Evolutionary conservation across 106 monocot species (phyloP).

Genomic region (Dendrobium nobile): DNA sequence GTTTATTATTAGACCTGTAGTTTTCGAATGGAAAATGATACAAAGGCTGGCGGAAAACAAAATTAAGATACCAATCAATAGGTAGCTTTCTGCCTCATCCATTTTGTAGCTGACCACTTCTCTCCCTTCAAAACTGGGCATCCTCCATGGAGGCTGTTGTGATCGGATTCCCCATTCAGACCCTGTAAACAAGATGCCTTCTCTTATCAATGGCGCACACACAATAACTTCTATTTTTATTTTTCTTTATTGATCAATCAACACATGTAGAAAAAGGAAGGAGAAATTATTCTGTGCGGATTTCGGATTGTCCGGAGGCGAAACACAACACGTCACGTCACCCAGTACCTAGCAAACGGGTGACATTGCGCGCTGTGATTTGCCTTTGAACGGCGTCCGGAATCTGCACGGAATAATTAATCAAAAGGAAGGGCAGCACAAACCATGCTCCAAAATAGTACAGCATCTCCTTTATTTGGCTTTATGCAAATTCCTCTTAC

Average conservation of each 20-base stretch:
- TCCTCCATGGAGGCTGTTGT: conserved; percentile 70
- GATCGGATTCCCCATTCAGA: conserved; percentile 60
- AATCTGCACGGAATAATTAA: too few relatives aligned
- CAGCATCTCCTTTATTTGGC: conserved; percentile 80
- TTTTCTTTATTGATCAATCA: neutral
- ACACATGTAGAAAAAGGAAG: neutral
- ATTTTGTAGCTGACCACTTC: conserved; percentile 97
- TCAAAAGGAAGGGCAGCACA: conserved; percentile 8
- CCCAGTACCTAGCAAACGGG: too few relatives aligned
- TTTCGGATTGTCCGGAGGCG: too few relatives aligned
- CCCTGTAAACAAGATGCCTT: conserved; percentile 32
- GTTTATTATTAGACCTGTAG: too few relatives aligned
- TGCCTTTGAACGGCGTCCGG: too few relatives aligned
- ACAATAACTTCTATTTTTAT: neutral
- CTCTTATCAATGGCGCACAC: neutral
- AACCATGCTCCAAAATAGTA: conserved; percentile 97
- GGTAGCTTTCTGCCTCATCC: conserved; percentile 72
- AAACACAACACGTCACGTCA: too few relatives aligned
- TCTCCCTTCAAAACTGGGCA: conserved; percentile 80
- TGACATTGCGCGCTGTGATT: too few relatives aligned
- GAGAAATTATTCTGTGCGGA: too few relatives aligned
- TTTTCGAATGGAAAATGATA: too few relatives aligned
- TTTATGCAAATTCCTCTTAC: conserved; percentile 71
- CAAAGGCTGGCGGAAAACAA: too few relatives aligned
- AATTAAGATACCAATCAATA: conserved; percentile 11